Conservation (phyloP, 2,329 filamentous ascomycete species). For the Colletotrichum filicis region DNA sequence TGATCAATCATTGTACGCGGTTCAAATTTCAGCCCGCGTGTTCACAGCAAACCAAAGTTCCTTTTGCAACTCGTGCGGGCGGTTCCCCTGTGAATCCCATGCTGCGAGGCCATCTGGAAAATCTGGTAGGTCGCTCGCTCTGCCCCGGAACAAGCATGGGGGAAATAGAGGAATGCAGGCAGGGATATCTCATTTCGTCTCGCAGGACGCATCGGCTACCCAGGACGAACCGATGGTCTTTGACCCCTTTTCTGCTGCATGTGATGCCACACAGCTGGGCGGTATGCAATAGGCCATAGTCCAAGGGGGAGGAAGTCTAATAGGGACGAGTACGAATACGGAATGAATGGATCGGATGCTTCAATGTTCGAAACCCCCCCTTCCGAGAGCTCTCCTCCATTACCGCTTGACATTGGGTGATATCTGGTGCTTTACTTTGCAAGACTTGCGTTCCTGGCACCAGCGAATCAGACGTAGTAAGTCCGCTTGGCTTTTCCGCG, state of each 20-base stretch:
- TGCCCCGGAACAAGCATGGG: too few relatives aligned
- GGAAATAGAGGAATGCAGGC: not conserved
- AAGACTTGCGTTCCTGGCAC: not conserved
- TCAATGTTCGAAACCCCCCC: not conserved
- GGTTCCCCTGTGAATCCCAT: not conserved
- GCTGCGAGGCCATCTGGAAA: not conserved
- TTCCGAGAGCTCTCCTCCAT: not conserved
- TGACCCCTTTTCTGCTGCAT: not conserved
- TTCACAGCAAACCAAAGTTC: not conserved
- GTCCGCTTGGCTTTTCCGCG: too few relatives aligned
- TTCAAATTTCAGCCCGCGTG: not conserved
- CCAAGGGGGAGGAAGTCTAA: not conserved
- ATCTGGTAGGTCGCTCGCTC: not conserved
- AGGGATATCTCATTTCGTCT: not conserved
- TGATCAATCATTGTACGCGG: constrained; percentile 1
- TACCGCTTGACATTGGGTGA: not conserved
- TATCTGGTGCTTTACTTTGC: not conserved
- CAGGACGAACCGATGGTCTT: not conserved
- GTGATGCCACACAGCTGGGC: not conserved
- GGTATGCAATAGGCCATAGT: not conserved
- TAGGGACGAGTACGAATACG: not conserved
- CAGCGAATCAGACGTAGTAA: not conserved
- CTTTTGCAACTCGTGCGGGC: not conserved
- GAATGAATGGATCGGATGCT: not conserved
- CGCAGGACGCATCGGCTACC: not conserved